Percentiles rank a stretch among this genome's conserved stretches.
Evolutionary conservation across 1,139 yeast genomes (phyloP).

Genomic region (Torulaspora globosa): DNA sequence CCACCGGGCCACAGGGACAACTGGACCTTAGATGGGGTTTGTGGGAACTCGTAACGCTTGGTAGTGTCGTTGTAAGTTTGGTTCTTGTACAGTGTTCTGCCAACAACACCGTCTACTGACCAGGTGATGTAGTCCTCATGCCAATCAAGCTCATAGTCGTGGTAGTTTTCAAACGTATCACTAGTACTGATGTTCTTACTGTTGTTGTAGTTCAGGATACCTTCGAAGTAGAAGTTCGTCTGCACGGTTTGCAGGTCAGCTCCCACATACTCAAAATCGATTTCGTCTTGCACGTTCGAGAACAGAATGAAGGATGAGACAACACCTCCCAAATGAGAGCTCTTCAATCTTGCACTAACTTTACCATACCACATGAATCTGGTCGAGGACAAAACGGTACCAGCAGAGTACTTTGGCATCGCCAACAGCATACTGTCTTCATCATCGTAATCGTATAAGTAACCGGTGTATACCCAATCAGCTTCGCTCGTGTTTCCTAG

Average conservation of each 20-base stretch:
- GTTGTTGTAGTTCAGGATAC: constrained; percentile 64
- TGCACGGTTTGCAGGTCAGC: constrained; percentile 61
- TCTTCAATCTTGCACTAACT: constrained; percentile 60
- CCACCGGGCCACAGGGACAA: constrained; percentile 95
- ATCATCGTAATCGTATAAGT: constrained; percentile 51
- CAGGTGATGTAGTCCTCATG: constrained; percentile 64
- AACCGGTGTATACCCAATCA: constrained; percentile 76
- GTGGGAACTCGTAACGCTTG: constrained; percentile 64
- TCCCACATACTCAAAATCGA: constrained; percentile 86
- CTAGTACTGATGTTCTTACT: constrained; percentile 46
- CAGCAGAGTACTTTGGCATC: constrained; percentile 75
- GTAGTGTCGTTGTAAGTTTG: constrained; percentile 69
- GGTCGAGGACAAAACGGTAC: constrained; percentile 79
- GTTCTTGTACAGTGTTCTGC: constrained; percentile 61
- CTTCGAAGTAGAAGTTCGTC: constrained; percentile 75
- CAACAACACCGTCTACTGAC: constrained; percentile 65
- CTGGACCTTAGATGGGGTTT: constrained; percentile 84
- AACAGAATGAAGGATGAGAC: constrained; percentile 79
- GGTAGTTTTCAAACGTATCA: constrained; percentile 63
- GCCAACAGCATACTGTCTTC: constrained; percentile 55
- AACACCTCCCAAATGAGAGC: constrained; percentile 77
- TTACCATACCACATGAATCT: constrained; percentile 86
- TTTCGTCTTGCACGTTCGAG: constrained; percentile 85
- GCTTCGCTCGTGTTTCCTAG: constrained; percentile 65
- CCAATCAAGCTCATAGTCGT: constrained; percentile 83